A percentile compares a stretch with the other conserved stretches of the same genome.
phyloP scores from a whole-genome alignment of 2,329 filamentous ascomycete species.

The Penicillium hesseltinei region DNA sequence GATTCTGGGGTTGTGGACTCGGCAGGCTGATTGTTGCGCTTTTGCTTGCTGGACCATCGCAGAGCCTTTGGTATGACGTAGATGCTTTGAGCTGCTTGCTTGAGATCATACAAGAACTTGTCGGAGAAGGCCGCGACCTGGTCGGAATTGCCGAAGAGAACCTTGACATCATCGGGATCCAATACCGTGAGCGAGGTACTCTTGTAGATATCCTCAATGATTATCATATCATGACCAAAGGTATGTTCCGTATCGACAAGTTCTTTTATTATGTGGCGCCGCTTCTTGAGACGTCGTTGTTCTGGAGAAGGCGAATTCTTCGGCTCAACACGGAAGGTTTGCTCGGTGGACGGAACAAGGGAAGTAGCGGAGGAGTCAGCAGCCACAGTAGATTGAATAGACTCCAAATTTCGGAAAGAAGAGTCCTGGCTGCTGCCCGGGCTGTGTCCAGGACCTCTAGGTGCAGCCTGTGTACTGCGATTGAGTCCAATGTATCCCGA shows the following conservation, averaged over 20 bases:
- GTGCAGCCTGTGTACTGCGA: background rate
- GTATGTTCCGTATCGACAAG: constrained; percentile 87
- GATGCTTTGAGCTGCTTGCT: constrained; percentile 73
- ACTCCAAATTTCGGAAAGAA: constrained; percentile 32
- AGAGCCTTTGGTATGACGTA: constrained; percentile 66
- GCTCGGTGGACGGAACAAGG: constrained; percentile 34
- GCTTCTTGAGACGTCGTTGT: constrained; percentile 66
- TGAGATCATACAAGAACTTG: constrained; percentile 73
- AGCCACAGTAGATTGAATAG: constrained; percentile 32
- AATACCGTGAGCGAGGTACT: constrained; percentile 81
- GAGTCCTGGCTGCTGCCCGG: constrained; percentile 40
- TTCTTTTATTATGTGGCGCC: constrained; percentile 84
- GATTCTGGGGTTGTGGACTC: constrained; percentile 14
- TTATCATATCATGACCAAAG: constrained; percentile 93
- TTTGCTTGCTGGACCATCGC: constrained; percentile 54
- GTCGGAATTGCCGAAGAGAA: constrained; percentile 89
- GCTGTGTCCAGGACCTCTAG: constrained; percentile 26
- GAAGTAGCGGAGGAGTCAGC: constrained; percentile 40
- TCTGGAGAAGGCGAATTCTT: constrained; percentile 38
- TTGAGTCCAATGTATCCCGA: background rate
- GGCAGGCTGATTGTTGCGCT: constrained; percentile 40
- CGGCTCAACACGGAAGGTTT: constrained; percentile 18
- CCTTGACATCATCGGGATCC: constrained; percentile 78
- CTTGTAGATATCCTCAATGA: constrained; percentile 96
- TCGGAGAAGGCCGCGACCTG: constrained; percentile 87